Evolutionary conservation across 2,329 filamentous ascomycete species (phyloP), one percentile per base, ranked within the genome.

Genomic region (Diaporthe batatas): DNA sequence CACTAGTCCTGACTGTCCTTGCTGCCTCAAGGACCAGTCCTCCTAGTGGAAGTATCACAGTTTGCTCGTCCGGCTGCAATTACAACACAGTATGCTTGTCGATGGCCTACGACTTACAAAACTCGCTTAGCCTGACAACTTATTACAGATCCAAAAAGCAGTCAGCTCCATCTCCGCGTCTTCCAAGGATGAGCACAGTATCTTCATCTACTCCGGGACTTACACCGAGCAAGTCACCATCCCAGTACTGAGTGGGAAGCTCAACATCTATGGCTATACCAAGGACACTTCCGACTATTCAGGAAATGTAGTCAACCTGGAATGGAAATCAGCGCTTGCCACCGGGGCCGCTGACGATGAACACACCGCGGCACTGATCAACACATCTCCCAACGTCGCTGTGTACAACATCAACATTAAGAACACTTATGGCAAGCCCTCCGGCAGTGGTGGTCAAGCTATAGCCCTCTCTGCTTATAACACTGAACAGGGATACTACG

Each of bases 191-290:
- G 68, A 62, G 34, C 67, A 70, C 55, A 59, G 55, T 54, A 75
- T 75, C 51, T 75, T 71, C 68, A 75, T 75, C 64, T 74, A 69
- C 34, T 68, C 85, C 55, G 89, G 89, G 6, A 90, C 86, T 53
- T 91, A 91, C 81, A 81, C 81, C 16, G 89, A 91, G 77, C 89
- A 90, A 79, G 87, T 91, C 64, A 87, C 84, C 76, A 84, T 91
- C 58, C 81, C 84, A 10, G 76, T 80, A 3, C 82, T 86, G 55
- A 83, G 82, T 34, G 86, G 84, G 1, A 80, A 83, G 21, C 80
- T 90, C 49, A 87, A 84, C 14, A 85, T 91, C 74, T 89, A 89
- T 74, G 88, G 89, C 36, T 86, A 87, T 77, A 89, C 88, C 1
- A 78, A 78, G 29, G 81, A 85, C 55, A 84, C 84, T 14, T 78